phyloP scores from a whole-genome alignment of 345 rosid genomes.

The Eucalyptus regnans region DNA sequence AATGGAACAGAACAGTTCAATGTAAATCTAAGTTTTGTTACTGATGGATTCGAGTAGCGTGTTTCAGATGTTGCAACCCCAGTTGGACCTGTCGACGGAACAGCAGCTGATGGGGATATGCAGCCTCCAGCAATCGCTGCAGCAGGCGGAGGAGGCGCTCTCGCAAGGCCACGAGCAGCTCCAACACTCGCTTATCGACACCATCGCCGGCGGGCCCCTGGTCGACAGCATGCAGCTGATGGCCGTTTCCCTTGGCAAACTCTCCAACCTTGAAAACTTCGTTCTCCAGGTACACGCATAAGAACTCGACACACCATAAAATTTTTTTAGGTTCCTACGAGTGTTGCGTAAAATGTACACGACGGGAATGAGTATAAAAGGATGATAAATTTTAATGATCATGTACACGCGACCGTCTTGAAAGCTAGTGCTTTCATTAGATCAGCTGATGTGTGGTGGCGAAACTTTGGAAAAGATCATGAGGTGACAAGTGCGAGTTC shows the following conservation, averaged over 20 bases:
- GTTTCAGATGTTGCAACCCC: conserved; percentile 64
- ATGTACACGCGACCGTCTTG: background rate
- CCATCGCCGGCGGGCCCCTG: conserved; percentile 41
- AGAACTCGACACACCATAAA: background rate
- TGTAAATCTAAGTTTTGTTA: background rate
- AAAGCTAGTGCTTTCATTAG: background rate
- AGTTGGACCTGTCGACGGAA: conserved; percentile 70
- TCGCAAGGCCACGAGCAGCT: conserved; percentile 82
- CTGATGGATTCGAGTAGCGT: background rate
- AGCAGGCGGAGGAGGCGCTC: conserved; percentile 94
- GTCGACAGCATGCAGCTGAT: conserved; percentile 85
- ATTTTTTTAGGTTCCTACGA: background rate
- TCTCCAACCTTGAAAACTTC: conserved; percentile 84
- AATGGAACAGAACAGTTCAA: background rate
- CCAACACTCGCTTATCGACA: conserved; percentile 80
- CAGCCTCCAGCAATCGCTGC: conserved; percentile 82
- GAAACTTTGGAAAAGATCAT: background rate
- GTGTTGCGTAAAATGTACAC: background rate
- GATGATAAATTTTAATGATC: background rate
- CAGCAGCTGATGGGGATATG: conserved; percentile 86
- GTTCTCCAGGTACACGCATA: conserved; percentile 70
- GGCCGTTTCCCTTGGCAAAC: conserved; percentile 81
- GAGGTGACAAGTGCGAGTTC: background rate
- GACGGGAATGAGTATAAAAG: background rate
- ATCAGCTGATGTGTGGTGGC: background rate